phyloP scores from a whole-genome alignment of 805 yeast genomes.

The Pichia occidentalis region DNA sequence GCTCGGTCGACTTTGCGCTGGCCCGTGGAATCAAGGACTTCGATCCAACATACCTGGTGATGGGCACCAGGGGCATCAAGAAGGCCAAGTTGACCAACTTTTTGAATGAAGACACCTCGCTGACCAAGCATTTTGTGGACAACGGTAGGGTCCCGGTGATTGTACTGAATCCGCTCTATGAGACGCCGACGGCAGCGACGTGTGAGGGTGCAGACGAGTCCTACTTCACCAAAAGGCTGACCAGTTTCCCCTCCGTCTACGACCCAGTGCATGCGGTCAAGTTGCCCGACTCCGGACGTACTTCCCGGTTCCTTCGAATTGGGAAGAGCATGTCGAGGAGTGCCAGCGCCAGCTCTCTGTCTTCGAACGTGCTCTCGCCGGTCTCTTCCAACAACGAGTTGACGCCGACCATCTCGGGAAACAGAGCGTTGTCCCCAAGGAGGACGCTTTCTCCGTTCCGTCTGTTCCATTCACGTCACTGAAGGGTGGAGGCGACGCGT shows the following conservation, averaged over 20 bases:
- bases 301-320: slow-evolving; percentile 23
- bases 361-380: too few relatives aligned
- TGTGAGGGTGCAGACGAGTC: background rate
- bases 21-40: slow-evolving; percentile 37
- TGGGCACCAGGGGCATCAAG: slow-evolving; percentile 36
- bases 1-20: slow-evolving; percentile 36
- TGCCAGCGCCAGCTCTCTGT: slow-evolving; percentile 5
- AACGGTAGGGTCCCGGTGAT: slow-evolving; percentile 41
- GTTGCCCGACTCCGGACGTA: slow-evolving; percentile 8
- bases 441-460: slow-evolving; percentile 29
- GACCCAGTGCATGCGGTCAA: slow-evolving; percentile 7
- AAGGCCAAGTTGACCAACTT: slow-evolving; percentile 34
- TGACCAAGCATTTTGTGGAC: slow-evolving; percentile 43
- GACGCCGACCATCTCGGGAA: too few relatives aligned
- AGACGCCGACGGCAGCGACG: background rate
- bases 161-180: slow-evolving; percentile 35
- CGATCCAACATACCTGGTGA: slow-evolving; percentile 39
- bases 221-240: slow-evolving; percentile 11
- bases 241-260: slow-evolving; percentile 16
- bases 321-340: slow-evolving; percentile 14
- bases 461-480: slow-evolving; percentile 20
- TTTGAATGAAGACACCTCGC: slow-evolving; percentile 35
- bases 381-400: too few relatives aligned
- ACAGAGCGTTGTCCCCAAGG: slow-evolving; percentile 22
- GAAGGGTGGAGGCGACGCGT: too few relatives aligned